Base-by-base conservation (phyloP, 2,329 filamentous ascomycete species). In the Botryotinia globosa region DNA sequence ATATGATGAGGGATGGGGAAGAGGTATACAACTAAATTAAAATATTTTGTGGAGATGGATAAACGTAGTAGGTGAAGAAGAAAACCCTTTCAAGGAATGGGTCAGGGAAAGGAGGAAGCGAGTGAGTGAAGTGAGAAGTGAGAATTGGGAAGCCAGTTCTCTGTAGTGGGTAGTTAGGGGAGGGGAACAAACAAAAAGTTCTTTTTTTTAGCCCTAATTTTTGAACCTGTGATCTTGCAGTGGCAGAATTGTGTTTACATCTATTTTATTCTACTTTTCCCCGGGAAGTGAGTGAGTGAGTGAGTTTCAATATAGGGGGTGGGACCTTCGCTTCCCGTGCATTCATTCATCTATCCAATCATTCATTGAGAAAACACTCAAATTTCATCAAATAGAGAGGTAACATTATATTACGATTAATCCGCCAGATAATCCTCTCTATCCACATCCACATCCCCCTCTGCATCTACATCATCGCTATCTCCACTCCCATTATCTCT, bases 381-480 rank as follows among this genome's bases (percentile, higher is more conserved):
- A 42, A 42, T 42, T 42, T 42, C 12, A 42, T 45, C n/a, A 29
- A 45, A 7, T 16, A 42, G 37, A 39, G 37, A 62, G 25, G 59
- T 42, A 39, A 62, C 37, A n/a, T 56, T 56, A 5, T 18, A 62
- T 39, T n/a, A 39, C 42, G 22, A 64, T 68, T 25, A 68, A 56
- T 68, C 65, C 10, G 65, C 65, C 37, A 68, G 16, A 56, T 56
- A 56, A 68, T 68, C 65, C 37, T 68, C 65, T n/a, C 65, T 7
- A 68, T 67, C 65, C 18, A 67, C 34, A 56, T 68, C 65, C 22
- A 34, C 44, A 51, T 65, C 63, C 3, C 14, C 63, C 25, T 29
- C 37, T 12, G 4, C 44, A n/a, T 29, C 37, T 42, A 42, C 54
- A 67, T 54, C 34, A 10, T 37, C 44, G n/a, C 65, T 42, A 25